Evolutionary conservation across 23 red algal genomes (phyloP), one percentile per base, ranked within the genome.

Genomic region (Gracilariopsis chorda): DNA sequence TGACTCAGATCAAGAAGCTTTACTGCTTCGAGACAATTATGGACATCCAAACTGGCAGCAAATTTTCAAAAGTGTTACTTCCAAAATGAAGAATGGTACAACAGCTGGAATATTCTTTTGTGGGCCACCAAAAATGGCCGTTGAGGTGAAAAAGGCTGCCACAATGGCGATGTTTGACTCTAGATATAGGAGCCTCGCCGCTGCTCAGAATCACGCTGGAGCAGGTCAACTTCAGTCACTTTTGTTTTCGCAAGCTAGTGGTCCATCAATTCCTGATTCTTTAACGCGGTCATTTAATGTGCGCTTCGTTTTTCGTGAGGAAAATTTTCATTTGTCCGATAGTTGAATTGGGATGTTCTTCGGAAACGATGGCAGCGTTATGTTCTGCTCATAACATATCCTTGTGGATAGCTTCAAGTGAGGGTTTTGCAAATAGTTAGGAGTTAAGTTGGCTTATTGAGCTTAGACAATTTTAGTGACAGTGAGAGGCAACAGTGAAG

Each of bases 71-170:
- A 55, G 3, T 35, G 51, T 80, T 48, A 80, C 75, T 9, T 56
- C 75, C 12, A 80, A 59, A 20, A 80, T 80, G 75, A 80, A 43
- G 48, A 83, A 70, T 33, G 63, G 60, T 11, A 90, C 70, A 0
- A 90, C 69, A 20, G 71, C 62, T 12, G 86, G 86, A 6, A 79
- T 90, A 9, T 90, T 90, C 48, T 90, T 90, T 37, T 90, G 86
- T 46, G 86, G 86, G 10, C 86, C 86, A 6, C 86, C 52, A 17
- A 40, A 45, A n/a, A 90, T 90, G 67, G 75, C 71, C 12, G 52
- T n/a, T 23, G 75, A 59, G 30, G 75, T 80, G 49, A 80, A 80
- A 24, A 33, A 80, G 19, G 75, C 75, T 56, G 75, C 75, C 19
- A 80, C 52, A 24, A 59, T 57, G 52, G 48, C 75, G 7, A 80